Conservation (phyloP, 352 stramenopile genomes). For the Phytophthora hybrid region DNA sequence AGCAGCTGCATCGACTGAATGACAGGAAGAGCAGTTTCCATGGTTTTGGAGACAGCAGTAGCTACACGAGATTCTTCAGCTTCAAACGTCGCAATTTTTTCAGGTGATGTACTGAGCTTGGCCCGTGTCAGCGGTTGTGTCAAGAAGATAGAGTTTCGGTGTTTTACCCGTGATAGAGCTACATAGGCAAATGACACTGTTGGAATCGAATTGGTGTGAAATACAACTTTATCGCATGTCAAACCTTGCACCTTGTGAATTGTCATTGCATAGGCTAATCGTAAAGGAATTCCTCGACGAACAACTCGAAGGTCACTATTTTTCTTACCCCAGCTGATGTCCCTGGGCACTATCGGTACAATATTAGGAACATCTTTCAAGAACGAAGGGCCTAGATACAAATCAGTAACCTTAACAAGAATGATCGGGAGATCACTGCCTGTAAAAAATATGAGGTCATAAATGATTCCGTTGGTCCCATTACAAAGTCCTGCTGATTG, state of each 20-base stretch:
- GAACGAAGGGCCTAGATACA: neutral
- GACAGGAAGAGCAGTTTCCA: neutral
- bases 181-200: neutral
- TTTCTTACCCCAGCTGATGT: neutral
- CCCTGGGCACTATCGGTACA: neutral
- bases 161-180: no score
- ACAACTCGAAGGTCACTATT: neutral
- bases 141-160: no score
- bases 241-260: constrained; percentile 17
- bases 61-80: neutral
- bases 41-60: neutral
- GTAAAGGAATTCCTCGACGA: constrained; percentile 2
- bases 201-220: constrained; percentile 4
- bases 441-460: neutral
- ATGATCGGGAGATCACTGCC: neutral
- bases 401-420: neutral
- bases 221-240: constrained; percentile 2
- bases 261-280: constrained; percentile 19
- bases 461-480: neutral
- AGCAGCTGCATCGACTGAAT: neutral
- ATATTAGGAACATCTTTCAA: neutral
- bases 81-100: neutral
- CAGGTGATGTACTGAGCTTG: neutral
- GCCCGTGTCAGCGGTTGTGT: no score
- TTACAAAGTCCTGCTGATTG: neutral